Base-by-base conservation (phyloP, 2,329 filamentous ascomycete species). In the Fusarium siculi region DNA sequence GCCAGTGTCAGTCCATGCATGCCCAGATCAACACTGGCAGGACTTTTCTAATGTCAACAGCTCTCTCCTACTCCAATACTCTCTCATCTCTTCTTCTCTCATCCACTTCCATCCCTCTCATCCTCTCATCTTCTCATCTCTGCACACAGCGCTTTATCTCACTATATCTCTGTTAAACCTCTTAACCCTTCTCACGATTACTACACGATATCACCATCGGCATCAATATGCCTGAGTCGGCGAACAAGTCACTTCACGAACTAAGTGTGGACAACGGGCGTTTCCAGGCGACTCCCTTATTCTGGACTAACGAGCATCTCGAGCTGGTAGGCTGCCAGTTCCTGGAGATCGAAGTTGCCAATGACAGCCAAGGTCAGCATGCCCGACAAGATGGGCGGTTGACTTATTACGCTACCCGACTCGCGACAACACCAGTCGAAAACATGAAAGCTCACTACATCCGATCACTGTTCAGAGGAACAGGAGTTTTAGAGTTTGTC, bases 1-100 rank as follows among this genome's bases (percentile, higher is more conserved):
- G 25, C 25, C 36, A 54, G 23, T 42, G 36, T 2, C 25, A 28
- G 19, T 18, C 34, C 2, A 18, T 4, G 15, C 8, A 10, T 30
- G 19, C 19, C 8, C 15, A 42, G 5, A 3, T n/a, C 11, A 12
- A n/a, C 37, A 28, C 25, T 42, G 25, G 14, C 19, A 39, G 5
- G 9, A 4, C 7, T 30, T 15, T 25, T 53, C 4, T 12, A 4
- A 19, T 11, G 2, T 39, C 12, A 53, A 3, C n/a, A 34, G 16
- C 8, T 9, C n/a, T 25, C 18, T 3, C 4, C 32, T 36, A 0
- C 49, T n/a, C 5, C 4, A 9, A 0, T 54, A 8, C 7, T 1
- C 2, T 14, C 19, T 9, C 10, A 4, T n/a, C 46, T 23, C 28
- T 15, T 28, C 18, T 15, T 7, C 18, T 3, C 25, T 21, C 25